A percentile compares a stretch with the other conserved stretches of the same genome.
Evolutionary conservation across 169 alveolate species (phyloP).

Genomic region (Cryptosporidium ryanae): DNA sequence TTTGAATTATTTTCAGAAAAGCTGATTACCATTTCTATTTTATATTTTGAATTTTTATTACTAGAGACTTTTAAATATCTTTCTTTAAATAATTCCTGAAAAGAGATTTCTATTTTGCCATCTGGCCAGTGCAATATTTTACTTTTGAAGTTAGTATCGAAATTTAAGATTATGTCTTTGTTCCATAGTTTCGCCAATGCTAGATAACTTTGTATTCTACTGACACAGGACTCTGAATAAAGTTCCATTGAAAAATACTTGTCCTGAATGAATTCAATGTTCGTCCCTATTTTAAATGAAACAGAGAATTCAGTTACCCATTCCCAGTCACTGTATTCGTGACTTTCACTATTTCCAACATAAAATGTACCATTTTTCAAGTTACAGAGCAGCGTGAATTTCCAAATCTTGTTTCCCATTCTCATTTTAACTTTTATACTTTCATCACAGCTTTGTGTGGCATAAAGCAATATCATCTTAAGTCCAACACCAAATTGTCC

Average conservation of each 20-base stretch:
- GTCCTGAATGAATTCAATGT: conserved; percentile 30
- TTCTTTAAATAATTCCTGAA: conserved; percentile 19
- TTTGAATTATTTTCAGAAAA: background rate
- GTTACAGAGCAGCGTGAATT: conserved; percentile 40
- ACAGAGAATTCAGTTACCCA: conserved; percentile 73
- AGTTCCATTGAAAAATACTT: conserved; percentile 54
- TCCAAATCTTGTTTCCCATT: conserved; percentile 55
- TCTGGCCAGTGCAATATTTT: background rate
- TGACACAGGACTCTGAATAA: conserved; percentile 12
- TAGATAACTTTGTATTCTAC: conserved; percentile 34
- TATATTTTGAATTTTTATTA: conserved; percentile 29
- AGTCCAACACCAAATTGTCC: conserved; percentile 75
- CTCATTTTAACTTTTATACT: conserved; percentile 57
- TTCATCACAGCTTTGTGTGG: conserved; percentile 46
- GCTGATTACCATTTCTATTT: conserved; percentile 42
- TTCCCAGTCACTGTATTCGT: conserved; percentile 21
- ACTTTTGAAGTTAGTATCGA: conserved; percentile 15
- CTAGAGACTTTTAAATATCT: background rate
- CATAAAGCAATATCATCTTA: conserved; percentile 70
- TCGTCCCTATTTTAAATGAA: conserved; percentile 6
- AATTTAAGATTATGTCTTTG: conserved; percentile 8
- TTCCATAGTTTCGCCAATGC: conserved; percentile 43
- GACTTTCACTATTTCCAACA: conserved; percentile 62
- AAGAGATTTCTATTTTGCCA: conserved; percentile 13
- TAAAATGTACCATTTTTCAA: conserved; percentile 52